These are phyloP conservation scores for Rhodotorula sphaerocarpa DNA, from an alignment of 768 basidiomycete genomes.

Conservation along the genomic window DNA sequence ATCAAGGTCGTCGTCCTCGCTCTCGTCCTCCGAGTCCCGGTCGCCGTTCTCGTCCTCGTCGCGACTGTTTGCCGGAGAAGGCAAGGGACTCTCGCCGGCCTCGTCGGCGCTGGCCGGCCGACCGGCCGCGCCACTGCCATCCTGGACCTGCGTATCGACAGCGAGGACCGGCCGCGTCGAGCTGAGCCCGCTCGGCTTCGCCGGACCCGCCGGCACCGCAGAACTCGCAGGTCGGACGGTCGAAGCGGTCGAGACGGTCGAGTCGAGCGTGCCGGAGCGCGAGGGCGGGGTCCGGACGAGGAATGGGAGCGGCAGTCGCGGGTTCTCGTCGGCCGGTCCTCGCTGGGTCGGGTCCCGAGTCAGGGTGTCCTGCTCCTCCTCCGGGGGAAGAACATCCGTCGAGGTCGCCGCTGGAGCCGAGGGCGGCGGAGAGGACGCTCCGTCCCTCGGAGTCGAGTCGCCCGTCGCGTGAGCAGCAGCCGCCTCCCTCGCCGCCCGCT, in stretches of 20 bases:
- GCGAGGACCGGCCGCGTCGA: background rate
- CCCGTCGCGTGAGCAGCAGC: too few species aligned
- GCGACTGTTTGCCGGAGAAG: background rate
- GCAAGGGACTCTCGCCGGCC: background rate
- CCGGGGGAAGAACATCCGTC: too few species aligned
- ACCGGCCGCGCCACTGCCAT: background rate
- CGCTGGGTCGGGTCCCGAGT: background rate
- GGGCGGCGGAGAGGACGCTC: too few species aligned
- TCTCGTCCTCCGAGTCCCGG: background rate
- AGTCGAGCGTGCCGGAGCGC: conserved; percentile 18
- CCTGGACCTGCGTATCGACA: background rate
- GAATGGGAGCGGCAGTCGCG: background rate
- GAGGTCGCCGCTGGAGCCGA: background rate
- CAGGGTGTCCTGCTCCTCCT: background rate
- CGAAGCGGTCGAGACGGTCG: conserved; percentile 20
- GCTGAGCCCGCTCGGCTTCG: background rate
- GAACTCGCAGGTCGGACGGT: conserved; percentile 14
- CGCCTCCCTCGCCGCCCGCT: background rate
- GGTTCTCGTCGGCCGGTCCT: background rate
- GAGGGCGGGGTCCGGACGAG: background rate
- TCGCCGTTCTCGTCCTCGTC: conserved; percentile 1
- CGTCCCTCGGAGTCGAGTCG: too few species aligned
- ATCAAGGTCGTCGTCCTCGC: conserved; percentile 18
- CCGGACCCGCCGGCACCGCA: background rate
- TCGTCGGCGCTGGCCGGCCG: background rate